These are phyloP conservation scores for Stereum hirsutum DNA, from an alignment of 1,284 basidiomycete species.

Conservation along the genomic window DNA sequence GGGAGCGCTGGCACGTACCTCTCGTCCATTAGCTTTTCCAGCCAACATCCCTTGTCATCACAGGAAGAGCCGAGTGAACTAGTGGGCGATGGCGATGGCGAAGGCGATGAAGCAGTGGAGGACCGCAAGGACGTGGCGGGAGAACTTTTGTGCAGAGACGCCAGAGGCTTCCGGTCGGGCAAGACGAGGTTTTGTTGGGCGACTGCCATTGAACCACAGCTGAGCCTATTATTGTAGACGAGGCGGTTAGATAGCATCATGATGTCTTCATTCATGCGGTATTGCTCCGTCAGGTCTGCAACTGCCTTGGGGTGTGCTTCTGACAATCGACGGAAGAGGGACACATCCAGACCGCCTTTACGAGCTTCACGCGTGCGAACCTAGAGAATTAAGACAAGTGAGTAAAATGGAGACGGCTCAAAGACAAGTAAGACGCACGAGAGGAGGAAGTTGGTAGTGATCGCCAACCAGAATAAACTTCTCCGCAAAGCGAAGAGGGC, in stretches of 20 bases:
- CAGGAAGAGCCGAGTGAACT: no score
- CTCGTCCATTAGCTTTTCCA: conserved; percentile 48
- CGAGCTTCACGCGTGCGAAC: conserved; percentile 77
- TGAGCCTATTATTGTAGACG: conserved; percentile 75
- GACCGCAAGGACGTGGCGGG: no score
- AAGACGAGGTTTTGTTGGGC: conserved; percentile 53
- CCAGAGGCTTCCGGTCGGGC: conserved; percentile 33
- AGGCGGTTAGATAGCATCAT: conserved; percentile 90
- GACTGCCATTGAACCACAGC: conserved; percentile 70
- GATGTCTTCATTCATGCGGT: conserved; percentile 96
- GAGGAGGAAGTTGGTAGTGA: conserved; percentile 92
- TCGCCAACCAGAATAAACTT: conserved; percentile 95
- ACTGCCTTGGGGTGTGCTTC: conserved; percentile 82
- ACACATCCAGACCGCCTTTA: conserved; percentile 81
- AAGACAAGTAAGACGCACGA: conserved; percentile 40
- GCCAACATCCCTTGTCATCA: conserved; percentile 53
- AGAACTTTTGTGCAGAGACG: conserved; percentile 26
- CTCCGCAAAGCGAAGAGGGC: conserved; percentile 84
- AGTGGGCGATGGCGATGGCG: no score
- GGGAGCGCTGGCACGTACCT: conserved; percentile 2
- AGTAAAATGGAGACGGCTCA: not conserved
- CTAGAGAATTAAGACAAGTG: conserved; percentile 26
- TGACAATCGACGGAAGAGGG: conserved; percentile 83
- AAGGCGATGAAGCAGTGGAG: no score
- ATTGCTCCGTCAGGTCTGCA: conserved; percentile 80